Percentiles rank a stretch among this genome's conserved stretches.
These are phyloP conservation scores for Heliocybe sulcata DNA, from an alignment of 1,284 basidiomycete genomes.

Conservation along the genomic window DNA sequence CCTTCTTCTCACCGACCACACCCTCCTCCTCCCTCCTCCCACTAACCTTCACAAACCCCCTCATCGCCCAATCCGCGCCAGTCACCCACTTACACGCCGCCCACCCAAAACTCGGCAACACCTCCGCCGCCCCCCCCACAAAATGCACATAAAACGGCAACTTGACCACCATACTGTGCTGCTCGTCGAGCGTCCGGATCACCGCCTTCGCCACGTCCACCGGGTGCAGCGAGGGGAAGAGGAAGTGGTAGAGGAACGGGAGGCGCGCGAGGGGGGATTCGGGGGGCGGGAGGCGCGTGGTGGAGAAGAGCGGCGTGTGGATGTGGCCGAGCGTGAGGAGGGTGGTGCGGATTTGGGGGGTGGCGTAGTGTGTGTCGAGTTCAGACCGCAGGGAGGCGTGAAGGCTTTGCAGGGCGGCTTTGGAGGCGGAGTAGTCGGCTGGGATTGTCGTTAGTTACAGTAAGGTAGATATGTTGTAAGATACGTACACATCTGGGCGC, in stretches of 20 bases:
- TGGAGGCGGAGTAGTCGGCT: constrained; percentile 89
- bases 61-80: constrained; percentile 25
- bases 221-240: constrained; percentile 69
- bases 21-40: constrained; percentile 12
- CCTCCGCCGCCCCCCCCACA: constrained; percentile 40
- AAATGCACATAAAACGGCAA: constrained; percentile 71
- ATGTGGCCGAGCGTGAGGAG: constrained; percentile 75
- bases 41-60: constrained; percentile 11
- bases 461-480: neutral
- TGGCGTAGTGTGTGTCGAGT: constrained; percentile 69
- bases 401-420: constrained; percentile 73
- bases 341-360: constrained; percentile 74
- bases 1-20: neutral
- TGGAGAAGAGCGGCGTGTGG: constrained; percentile 68
- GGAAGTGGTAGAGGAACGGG: constrained; percentile 49
- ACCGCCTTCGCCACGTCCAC: constrained; percentile 75
- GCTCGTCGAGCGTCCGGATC: constrained; percentile 70
- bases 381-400: constrained; percentile 82
- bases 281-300: constrained; percentile 41
- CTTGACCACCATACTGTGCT: constrained; percentile 63
- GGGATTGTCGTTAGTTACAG: constrained; percentile 9
- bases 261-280: constrained; percentile 9
- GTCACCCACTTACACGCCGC: constrained; percentile 64
- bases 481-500: constrained; percentile 68
- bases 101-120: constrained; percentile 61